Conservation (phyloP, 805 yeast genomes). For the Candida odintsovae region DNA sequence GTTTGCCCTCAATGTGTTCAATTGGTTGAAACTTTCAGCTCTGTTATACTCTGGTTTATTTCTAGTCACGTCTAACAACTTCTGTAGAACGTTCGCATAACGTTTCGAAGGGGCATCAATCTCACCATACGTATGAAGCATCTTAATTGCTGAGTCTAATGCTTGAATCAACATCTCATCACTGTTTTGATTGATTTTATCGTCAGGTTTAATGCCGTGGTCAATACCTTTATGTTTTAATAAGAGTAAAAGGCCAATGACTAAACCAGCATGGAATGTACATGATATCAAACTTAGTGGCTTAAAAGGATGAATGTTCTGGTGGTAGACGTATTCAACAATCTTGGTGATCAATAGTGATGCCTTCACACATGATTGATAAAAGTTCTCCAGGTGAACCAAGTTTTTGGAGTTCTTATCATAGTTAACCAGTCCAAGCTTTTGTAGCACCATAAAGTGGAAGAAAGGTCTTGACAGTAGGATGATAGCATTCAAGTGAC, state of each 20-base stretch:
- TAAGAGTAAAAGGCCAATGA: conserved; percentile 29
- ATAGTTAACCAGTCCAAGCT: conserved; percentile 15
- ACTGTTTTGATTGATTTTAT: conserved; percentile 11
- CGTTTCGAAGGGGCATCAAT: conserved; percentile 16
- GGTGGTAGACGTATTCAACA: conserved; percentile 22
- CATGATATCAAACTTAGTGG: conserved; percentile 29
- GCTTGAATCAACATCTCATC: conserved; percentile 14
- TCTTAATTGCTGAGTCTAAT: conserved; percentile 17
- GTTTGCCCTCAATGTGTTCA: conserved; percentile 4
- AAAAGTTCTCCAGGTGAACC: conserved; percentile 22
- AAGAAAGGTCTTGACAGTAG: conserved; percentile 38
- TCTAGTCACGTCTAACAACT: conserved; percentile 16
- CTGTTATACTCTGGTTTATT: not conserved
- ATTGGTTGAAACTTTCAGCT: not conserved
- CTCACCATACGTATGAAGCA: conserved; percentile 16
- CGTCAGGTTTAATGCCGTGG: conserved; percentile 14
- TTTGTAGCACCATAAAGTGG: conserved; percentile 26
- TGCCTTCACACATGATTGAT: conserved; percentile 32
- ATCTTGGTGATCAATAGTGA: conserved; percentile 31
- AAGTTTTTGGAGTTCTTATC: conserved; percentile 11
- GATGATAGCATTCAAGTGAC: conserved; percentile 32
- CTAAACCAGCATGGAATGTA: conserved; percentile 32
- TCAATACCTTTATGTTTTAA: conserved; percentile 14
- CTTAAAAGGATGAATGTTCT: conserved; percentile 30
- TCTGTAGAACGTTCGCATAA: conserved; percentile 12